Conservation (phyloP, 805 yeast species). For the Metschnikowia bowlesiae region DNA sequence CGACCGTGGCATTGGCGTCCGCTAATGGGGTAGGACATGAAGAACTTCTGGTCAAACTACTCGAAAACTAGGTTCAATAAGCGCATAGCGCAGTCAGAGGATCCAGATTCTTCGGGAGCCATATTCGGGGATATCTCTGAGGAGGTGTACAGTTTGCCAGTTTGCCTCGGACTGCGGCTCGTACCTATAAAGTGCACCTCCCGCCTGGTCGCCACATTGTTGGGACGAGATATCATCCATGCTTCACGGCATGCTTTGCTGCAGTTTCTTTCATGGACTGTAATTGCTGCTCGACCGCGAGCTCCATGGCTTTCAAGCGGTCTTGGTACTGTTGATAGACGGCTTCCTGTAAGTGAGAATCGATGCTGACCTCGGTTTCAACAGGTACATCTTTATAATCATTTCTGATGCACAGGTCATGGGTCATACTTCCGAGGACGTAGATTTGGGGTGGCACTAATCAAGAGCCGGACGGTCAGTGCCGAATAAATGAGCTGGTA, state of each 20-base stretch:
- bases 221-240: background rate
- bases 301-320: background rate
- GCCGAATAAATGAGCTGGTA: too few species aligned
- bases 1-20: constrained; percentile 25
- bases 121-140: background rate
- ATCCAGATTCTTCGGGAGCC: constrained; percentile 1
- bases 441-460: too few species aligned
- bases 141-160: background rate
- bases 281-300: background rate
- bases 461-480: too few species aligned
- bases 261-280: background rate
- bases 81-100: constrained; percentile 14
- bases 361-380: background rate
- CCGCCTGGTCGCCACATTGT: background rate
- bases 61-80: constrained; percentile 13
- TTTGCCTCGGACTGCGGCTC: background rate
- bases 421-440: background rate
- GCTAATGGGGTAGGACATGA: too few species aligned
- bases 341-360: background rate
- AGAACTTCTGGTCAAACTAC: too few species aligned
- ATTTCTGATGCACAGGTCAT: background rate
- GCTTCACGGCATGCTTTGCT: background rate
- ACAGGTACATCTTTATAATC: background rate
- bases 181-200: background rate
- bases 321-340: background rate